A percentile compares a stretch with the other conserved stretches of the same genome.
Conservation (phyloP, 768 basidiomycete species). For the Trametes villosa region DNA sequence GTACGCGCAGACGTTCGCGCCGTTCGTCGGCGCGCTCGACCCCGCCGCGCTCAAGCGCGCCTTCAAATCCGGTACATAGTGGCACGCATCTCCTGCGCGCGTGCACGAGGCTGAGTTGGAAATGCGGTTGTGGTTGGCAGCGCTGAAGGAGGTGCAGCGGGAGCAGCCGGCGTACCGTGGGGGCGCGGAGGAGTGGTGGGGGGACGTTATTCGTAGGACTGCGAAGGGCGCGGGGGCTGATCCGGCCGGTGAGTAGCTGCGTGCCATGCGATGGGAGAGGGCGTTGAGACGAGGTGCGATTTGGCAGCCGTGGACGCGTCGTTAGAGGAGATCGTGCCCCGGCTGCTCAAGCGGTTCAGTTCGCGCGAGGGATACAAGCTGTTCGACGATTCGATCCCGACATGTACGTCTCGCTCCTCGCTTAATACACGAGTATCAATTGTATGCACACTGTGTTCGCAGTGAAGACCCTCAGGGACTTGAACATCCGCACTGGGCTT, state of each 20-base stretch:
- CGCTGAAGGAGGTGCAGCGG: conserved; percentile 55
- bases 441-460: not conserved
- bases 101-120: not conserved
- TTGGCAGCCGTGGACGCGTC: conserved; percentile 55
- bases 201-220: conserved; percentile 74
- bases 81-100: not conserved
- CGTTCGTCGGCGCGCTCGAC: conserved; percentile 64
- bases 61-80: conserved; percentile 58
- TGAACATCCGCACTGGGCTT: conserved; percentile 57
- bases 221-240: conserved; percentile 78
- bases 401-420: conserved; percentile 43
- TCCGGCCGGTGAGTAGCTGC: conserved; percentile 48
- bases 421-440: not conserved
- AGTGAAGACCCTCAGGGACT: conserved; percentile 52
- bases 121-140: conserved; percentile 28
- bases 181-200: conserved; percentile 71
- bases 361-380: conserved; percentile 69
- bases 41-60: conserved; percentile 56
- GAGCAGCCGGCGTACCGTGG: conserved; percentile 62
- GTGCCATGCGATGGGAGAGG: no score
- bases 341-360: conserved; percentile 70
- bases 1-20: conserved; percentile 66
- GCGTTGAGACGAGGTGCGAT: not conserved
- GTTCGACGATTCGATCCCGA: conserved; percentile 53
- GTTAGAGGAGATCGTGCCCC: conserved; percentile 59